phyloP scores from a whole-genome alignment of 306 rosid species.

The Fagus crenata region DNA sequence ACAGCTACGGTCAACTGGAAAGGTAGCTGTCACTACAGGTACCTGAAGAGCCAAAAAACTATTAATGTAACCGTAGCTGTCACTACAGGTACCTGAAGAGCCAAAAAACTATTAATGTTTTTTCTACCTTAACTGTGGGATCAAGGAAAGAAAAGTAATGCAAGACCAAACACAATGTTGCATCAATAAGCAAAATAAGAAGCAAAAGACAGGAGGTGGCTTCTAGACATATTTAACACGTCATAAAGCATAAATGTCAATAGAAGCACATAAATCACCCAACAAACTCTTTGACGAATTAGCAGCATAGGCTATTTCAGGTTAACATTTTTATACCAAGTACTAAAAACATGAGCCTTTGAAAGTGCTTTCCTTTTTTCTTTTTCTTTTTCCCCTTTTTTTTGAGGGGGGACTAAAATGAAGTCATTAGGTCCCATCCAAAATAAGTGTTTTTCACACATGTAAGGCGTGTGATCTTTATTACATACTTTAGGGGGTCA shows the following conservation, averaged over 20 bases:
- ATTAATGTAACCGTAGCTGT: too few relatives aligned
- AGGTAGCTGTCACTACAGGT: slow-evolving; percentile 84
- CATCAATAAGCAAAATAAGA: slow-evolving; percentile 23
- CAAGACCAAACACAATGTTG: slow-evolving; percentile 10
- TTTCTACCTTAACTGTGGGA: slow-evolving; percentile 13
- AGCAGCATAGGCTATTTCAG: not conserved
- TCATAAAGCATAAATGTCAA: not conserved
- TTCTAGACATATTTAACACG: not conserved
- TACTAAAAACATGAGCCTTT: not conserved
- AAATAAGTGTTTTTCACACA: too few relatives aligned
- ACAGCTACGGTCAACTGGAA: slow-evolving; percentile 75
- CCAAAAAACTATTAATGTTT: slow-evolving; percentile 24
- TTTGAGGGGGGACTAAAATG: too few relatives aligned
- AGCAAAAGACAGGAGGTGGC: not conserved
- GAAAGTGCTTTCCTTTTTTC: too few relatives aligned
- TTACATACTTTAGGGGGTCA: too few relatives aligned
- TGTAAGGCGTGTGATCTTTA: too few relatives aligned
- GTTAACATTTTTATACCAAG: not conserved
- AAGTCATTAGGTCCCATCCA: too few relatives aligned
- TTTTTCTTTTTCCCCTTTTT: too few relatives aligned
- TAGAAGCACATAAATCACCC: not conserved
- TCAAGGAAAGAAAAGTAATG: slow-evolving; percentile 5
- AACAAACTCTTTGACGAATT: not conserved
- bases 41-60: too few relatives aligned
- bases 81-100: slow-evolving; percentile 84